Base-by-base conservation (phyloP, 768 basidiomycete genomes). In the Lyophyllum atratum region DNA sequence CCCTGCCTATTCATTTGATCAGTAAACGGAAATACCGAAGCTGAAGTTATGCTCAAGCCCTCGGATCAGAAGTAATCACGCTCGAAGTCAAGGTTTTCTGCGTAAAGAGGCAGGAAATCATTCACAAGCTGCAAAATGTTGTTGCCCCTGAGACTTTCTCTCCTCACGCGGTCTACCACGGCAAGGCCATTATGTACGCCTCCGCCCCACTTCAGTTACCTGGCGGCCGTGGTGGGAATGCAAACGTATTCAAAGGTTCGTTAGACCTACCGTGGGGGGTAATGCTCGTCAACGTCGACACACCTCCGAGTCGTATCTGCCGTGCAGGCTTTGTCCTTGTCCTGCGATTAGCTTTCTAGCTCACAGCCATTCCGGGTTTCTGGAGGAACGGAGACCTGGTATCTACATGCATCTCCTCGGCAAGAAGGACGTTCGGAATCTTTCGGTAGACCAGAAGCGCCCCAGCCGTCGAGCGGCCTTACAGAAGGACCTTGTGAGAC, bases 261-360 rank as follows among this genome's bases (percentile, higher is more conserved):
- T 83, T 37, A 75, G 83, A 1, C 81, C 80, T 0, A 69, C 75
- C 1, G 54, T 71, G 0, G 72, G 70, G 0, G 55, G 70, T n/a
- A 9, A 75, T 82, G 57, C 61, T 80, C 0, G 63, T 84, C 1
- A 82, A 77, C 14, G 66, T 84, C 1, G 83, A 84, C 50, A 80
- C 75, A 0, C 74, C 76, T 1, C n/a, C n/a, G n/a, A n/a, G n/a
- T n/a, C n/a, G 75, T 79, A 14, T 69, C 81, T 0, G 71, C 75
- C 0, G 65, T 84, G 81, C 83, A 72, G 59, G 72, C n/a, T 14
- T 25, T 39, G 19, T 44, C 33, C n/a, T 29, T 45, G 17, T 22
- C 42, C 1, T 17, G 4, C 12, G 12, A 24, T 14, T 29, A 14
- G 19, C 3, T 12, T 42, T 37, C 17, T 4, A 15, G 17, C 12